These are phyloP conservation scores for Phytopythium helicoides DNA, from an alignment of 352 stramenopile species.

Conservation along the genomic window DNA sequence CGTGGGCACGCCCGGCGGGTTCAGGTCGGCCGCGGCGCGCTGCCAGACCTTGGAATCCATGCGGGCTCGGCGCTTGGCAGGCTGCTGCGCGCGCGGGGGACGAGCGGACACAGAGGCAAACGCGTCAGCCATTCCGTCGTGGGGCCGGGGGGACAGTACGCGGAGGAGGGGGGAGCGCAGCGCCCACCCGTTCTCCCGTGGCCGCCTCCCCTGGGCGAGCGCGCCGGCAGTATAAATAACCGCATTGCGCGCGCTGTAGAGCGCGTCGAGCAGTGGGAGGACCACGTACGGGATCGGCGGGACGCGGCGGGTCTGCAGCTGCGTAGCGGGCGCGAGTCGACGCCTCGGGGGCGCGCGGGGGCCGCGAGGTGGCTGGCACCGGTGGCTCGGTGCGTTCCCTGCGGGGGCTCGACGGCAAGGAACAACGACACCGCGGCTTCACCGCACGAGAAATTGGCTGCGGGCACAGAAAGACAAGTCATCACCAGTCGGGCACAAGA, in stretches of 20 bases:
- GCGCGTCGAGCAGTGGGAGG: background rate
- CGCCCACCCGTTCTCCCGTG: no score
- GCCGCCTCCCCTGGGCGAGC: no score
- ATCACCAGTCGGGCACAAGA: background rate
- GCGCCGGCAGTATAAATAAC: constrained; percentile 6
- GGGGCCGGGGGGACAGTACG: no score
- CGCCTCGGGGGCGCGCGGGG: background rate
- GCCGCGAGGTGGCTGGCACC: background rate
- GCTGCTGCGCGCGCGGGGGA: background rate
- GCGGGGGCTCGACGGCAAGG: background rate
- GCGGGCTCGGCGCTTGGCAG: background rate
- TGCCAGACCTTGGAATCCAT: constrained; percentile 73
- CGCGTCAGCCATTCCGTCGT: constrained; percentile 4
- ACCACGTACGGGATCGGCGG: background rate
- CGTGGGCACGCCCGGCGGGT: constrained; percentile 68
- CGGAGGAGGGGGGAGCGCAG: no score
- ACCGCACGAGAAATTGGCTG: constrained; percentile 4
- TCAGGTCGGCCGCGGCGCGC: constrained; percentile 62
- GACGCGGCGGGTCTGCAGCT: background rate
- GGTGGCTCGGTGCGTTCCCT: background rate
- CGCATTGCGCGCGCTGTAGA: background rate
- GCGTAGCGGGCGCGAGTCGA: background rate
- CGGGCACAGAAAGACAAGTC: background rate
- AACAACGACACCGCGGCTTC: background rate
- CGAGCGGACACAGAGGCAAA: no score